Evolutionary conservation across 2,329 filamentous ascomycete species (phyloP).

Genomic region (Penicillium frequentans): DNA sequence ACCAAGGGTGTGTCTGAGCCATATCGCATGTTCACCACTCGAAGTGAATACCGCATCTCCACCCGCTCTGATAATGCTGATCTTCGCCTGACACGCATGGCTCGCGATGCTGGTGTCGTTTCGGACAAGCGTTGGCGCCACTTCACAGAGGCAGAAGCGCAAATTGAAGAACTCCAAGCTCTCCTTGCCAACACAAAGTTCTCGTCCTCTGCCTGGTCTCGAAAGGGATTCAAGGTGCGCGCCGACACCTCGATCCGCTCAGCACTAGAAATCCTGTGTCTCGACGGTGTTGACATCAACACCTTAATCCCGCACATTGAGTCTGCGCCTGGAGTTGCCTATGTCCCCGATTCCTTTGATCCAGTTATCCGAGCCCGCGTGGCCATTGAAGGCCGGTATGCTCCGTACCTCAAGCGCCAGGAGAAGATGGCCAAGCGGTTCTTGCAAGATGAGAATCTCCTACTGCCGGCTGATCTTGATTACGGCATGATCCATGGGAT

Average conservation of each 20-base stretch:
- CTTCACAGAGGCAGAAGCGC: constrained; percentile 64
- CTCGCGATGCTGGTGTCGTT: constrained; percentile 74
- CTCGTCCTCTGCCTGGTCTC: constrained; percentile 65
- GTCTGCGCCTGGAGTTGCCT: constrained; percentile 25
- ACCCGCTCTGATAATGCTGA: constrained; percentile 94
- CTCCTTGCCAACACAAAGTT: constrained; percentile 61
- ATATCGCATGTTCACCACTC: constrained; percentile 96
- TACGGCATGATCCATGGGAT: constrained; percentile 73
- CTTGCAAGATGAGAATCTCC: constrained; percentile 72
- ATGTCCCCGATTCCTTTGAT: constrained; percentile 53
- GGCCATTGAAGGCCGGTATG: constrained; percentile 79
- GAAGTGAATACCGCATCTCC: constrained; percentile 93
- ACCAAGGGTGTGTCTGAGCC: constrained; percentile 97
- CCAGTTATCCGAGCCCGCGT: constrained; percentile 67
- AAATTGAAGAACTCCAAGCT: constrained; percentile 66
- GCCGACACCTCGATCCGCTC: constrained; percentile 66
- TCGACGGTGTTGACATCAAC: constrained; percentile 60
- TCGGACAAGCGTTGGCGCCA: constrained; percentile 73
- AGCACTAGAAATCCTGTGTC: constrained; percentile 76
- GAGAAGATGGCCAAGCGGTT: constrained; percentile 65
- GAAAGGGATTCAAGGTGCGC: constrained; percentile 67
- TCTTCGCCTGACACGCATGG: constrained; percentile 75
- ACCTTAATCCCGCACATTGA: constrained; percentile 58
- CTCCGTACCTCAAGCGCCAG: constrained; percentile 79
- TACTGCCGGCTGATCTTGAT: constrained; percentile 71